Percentiles rank a stretch among this genome's conserved stretches.
phyloP scores from a whole-genome alignment of 371 early-diverging fungal genomes.

The Mortierella sp. region DNA sequence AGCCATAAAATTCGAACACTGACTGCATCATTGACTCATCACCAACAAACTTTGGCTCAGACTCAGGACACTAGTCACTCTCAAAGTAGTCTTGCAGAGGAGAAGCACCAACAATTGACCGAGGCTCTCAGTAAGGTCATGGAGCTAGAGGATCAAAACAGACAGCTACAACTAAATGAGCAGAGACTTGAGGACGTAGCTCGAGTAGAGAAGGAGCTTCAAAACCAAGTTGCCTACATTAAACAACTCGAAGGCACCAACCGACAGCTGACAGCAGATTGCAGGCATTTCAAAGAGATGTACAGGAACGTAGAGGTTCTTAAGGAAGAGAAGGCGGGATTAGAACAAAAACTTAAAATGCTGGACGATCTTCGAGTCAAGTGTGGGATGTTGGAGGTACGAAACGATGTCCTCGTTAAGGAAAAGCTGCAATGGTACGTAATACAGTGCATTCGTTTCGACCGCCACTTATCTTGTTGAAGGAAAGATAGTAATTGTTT shows the following conservation, averaged over 20 bases:
- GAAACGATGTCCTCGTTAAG: conserved; percentile 54
- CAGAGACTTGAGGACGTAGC: conserved; percentile 38
- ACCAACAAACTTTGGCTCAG: conserved; percentile 30
- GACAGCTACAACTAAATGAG: conserved; percentile 33
- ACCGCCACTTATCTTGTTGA: neutral
- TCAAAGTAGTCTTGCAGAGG: conserved; percentile 32
- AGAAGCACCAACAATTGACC: conserved; percentile 43
- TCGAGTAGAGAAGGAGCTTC: conserved; percentile 41
- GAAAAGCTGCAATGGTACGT: conserved; percentile 57
- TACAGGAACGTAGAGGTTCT: conserved; percentile 56
- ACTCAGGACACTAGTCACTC: conserved; percentile 35
- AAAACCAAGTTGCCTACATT: conserved; percentile 50
- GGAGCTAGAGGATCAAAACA: conserved; percentile 50
- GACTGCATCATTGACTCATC: conserved; percentile 30
- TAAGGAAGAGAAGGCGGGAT: conserved; percentile 49
- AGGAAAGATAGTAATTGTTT: neutral
- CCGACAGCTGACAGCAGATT: conserved; percentile 41
- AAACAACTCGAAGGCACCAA: conserved; percentile 57
- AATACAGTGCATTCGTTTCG: neutral
- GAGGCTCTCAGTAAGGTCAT: conserved; percentile 31
- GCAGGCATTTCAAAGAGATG: conserved; percentile 56
- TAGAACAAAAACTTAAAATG: conserved; percentile 47
- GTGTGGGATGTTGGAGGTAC: conserved; percentile 52
- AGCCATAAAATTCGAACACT: conserved; percentile 30
- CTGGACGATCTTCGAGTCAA: conserved; percentile 51